Evolutionary conservation across 2,329 filamentous ascomycete genomes (phyloP).

Genomic region (Fusarium humuli): DNA sequence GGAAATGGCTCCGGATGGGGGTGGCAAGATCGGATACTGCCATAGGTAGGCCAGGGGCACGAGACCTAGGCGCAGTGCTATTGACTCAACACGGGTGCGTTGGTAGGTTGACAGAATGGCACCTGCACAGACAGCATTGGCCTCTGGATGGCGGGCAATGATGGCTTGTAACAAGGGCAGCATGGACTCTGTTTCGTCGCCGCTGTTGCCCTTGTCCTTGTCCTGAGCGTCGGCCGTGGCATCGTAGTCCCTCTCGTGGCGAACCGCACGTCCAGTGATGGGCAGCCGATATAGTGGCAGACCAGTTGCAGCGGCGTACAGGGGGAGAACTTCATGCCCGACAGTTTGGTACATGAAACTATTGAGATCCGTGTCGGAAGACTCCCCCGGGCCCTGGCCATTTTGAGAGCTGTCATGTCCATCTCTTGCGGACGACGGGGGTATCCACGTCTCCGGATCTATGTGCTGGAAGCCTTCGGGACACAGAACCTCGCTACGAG

Average conservation of each 20-base stretch:
- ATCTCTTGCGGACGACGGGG: slow-evolving; percentile 14
- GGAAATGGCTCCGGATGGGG: slow-evolving; percentile 48
- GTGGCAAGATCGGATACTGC: slow-evolving; percentile 84
- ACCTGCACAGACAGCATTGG: slow-evolving; percentile 88
- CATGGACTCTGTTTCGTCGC: slow-evolving; percentile 91
- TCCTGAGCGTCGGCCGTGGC: slow-evolving; percentile 38
- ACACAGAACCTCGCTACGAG: slow-evolving; percentile 17
- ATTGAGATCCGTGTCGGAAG: slow-evolving; percentile 72
- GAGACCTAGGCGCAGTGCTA: slow-evolving; percentile 86
- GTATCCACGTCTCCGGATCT: slow-evolving; percentile 38
- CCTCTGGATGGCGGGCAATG: slow-evolving; percentile 76
- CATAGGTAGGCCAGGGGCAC: slow-evolving; percentile 88
- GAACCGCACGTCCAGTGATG: slow-evolving; percentile 78
- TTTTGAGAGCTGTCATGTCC: slow-evolving; percentile 14
- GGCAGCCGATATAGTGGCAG: slow-evolving; percentile 85
- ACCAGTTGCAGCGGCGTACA: slow-evolving; percentile 82
- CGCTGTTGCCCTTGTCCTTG: slow-evolving; percentile 33
- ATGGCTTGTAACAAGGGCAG: slow-evolving; percentile 78
- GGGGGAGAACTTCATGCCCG: slow-evolving; percentile 85
- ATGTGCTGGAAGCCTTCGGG: slow-evolving; percentile 40
- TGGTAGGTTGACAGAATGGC: slow-evolving; percentile 97
- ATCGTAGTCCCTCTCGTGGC: slow-evolving; percentile 78
- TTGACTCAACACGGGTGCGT: slow-evolving; percentile 92
- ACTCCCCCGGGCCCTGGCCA: slow-evolving; percentile 21
- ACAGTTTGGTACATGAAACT: slow-evolving; percentile 99